phyloP scores from a whole-genome alignment of 2,329 filamentous ascomycete genomes.

The Akanthomyces lecanii region DNA sequence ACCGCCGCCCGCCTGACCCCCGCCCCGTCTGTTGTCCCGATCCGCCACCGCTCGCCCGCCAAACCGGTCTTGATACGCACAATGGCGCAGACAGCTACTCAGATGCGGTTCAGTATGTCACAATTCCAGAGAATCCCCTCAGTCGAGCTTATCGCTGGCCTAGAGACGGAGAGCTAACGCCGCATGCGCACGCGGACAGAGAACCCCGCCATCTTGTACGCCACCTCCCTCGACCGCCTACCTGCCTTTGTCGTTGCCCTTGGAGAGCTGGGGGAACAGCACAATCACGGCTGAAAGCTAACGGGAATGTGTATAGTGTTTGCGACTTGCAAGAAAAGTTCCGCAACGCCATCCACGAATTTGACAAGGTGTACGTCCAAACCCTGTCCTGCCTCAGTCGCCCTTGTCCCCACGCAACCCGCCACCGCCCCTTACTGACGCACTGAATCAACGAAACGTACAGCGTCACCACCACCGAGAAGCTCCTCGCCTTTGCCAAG shows the following conservation, averaged over 20 bases:
- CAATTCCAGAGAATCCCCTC: not conserved
- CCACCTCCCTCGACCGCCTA: not conserved
- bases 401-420: too few relatives aligned
- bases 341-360: slow-evolving; percentile 75
- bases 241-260: too few relatives aligned
- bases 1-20: not conserved
- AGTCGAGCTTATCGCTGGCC: not conserved
- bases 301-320: slow-evolving; percentile 51
- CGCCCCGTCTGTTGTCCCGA: not conserved
- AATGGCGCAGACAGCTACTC: slow-evolving; percentile 20
- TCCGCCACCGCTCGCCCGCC: not conserved
- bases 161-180: not conserved
- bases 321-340: slow-evolving; percentile 97
- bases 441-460: not conserved
- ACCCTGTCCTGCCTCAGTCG: too few relatives aligned
- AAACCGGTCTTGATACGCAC: not conserved
- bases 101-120: slow-evolving; percentile 34
- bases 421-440: too few relatives aligned
- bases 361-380: slow-evolving; percentile 65
- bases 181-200: slow-evolving; percentile 28
- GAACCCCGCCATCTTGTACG: slow-evolving; percentile 49
- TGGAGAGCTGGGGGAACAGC: too few relatives aligned
- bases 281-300: not conserved
- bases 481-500: slow-evolving; percentile 62
- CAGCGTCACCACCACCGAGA: slow-evolving; percentile 63